Conservation (phyloP, 768 basidiomycete genomes). For the Neoboletus subvelutipes region DNA sequence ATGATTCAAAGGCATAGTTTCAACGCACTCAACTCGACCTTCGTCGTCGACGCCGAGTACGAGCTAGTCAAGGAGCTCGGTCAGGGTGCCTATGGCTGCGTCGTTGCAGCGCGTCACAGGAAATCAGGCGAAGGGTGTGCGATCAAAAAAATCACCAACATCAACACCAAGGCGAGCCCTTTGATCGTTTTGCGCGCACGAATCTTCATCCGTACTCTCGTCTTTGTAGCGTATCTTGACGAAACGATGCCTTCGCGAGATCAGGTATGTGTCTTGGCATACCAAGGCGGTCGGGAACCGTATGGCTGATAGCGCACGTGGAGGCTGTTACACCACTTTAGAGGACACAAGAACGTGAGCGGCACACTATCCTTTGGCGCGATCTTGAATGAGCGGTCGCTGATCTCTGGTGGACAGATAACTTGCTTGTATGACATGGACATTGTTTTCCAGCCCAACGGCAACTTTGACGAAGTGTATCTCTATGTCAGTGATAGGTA, state of each 20-base stretch:
- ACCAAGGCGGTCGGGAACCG: background rate
- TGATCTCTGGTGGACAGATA: slow-evolving; percentile 53
- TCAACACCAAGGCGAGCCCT: slow-evolving; percentile 74
- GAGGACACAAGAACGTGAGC: slow-evolving; percentile 94
- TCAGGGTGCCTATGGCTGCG: slow-evolving; percentile 93
- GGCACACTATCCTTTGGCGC: slow-evolving; percentile 24
- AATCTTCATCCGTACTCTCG: slow-evolving; percentile 12
- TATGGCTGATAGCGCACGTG: slow-evolving; percentile 16
- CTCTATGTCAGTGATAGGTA: slow-evolving; percentile 61
- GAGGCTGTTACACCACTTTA: slow-evolving; percentile 94
- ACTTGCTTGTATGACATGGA: slow-evolving; percentile 99
- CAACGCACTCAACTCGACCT: slow-evolving; percentile 81
- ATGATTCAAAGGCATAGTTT: slow-evolving; percentile 76
- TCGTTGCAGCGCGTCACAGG: slow-evolving; percentile 82
- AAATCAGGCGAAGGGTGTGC: slow-evolving; percentile 86
- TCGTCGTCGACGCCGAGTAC: slow-evolving; percentile 86
- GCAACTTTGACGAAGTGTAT: slow-evolving; percentile 96
- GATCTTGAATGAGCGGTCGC: background rate
- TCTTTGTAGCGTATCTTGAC: slow-evolving; percentile 80
- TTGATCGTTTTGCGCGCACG: background rate
- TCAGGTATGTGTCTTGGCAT: slow-evolving; percentile 55
- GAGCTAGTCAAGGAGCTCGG: slow-evolving; percentile 96
- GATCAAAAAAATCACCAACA: slow-evolving; percentile 96
- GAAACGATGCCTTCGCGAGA: slow-evolving; percentile 93
- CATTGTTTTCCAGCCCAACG: slow-evolving; percentile 88